Base-by-base conservation (phyloP, 2,329 filamentous ascomycete species). In the Hypocreales sp. region DNA sequence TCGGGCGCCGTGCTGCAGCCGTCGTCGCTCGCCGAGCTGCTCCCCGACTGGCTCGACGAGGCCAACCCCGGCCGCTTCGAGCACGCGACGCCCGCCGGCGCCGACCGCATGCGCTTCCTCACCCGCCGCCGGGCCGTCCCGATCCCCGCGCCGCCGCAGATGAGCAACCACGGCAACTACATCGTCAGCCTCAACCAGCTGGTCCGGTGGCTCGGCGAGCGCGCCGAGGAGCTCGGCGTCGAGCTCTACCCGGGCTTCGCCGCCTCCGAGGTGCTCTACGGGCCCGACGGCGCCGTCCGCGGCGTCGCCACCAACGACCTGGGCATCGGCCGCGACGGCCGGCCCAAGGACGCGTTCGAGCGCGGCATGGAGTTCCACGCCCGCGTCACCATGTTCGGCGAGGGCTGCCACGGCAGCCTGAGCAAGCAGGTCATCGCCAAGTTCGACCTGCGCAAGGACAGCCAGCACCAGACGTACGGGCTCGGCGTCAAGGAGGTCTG, bases 341-440 rank as follows among this genome's bases (percentile, higher is more conserved):
- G 78, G 50, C 72, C 86, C 20, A 94, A 92, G 60, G 79, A 90
- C 30, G 76, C 67, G 6, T 98, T 94, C 45, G 86, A 95, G 62
- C 71, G 90, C 34, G 90, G 90, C 33, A 98, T 98, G 90, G 90
- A 93, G 56, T 98, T 98, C 50, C 84, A 93, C 46, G 87, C 90
- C 6, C 67, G 79, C 31, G 76, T 90, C 26, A 98, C 90, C 20
- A 64, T 98, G 30, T 84, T 98, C 32, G 90, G 70, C 9, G 90
- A 98, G 58, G 90, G 90, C 9, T 95, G 87, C 47, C 90, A 98
- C 50, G 90, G 90, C 35, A 93, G 82, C 56, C 55, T 98, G 53
- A 87, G 78, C 27, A 98, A 98, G 62, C 80, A 94, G 55, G 77
- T 95, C 29, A 80, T 83, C 41, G 90, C 86, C 53, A 93, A 92